Percentiles rank a stretch among this genome's conserved stretches.
phyloP scores from a whole-genome alignment of 1,284 basidiomycete genomes.

The Ceratobasidium theobromae region DNA sequence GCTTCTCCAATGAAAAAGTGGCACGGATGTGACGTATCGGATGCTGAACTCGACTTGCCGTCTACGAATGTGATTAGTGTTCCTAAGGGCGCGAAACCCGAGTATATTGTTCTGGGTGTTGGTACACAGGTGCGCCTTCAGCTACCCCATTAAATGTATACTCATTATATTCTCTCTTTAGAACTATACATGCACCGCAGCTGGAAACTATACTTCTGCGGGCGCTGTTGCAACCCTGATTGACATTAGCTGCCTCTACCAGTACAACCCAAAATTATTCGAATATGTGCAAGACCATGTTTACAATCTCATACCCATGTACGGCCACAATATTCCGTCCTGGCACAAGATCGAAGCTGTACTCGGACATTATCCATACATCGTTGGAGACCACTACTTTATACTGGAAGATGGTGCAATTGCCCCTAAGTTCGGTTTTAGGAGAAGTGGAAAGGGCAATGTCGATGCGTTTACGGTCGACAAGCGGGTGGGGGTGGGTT shows the following conservation, averaged over 20 bases:
- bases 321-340: background rate
- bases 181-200: constrained; percentile 51
- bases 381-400: constrained; percentile 62
- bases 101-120: constrained; percentile 51
- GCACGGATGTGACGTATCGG: constrained; percentile 15
- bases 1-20: constrained; percentile 8
- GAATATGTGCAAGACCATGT: constrained; percentile 48
- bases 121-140: constrained; percentile 39
- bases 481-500: constrained; percentile 44
- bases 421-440: constrained; percentile 61
- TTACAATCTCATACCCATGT: constrained; percentile 39
- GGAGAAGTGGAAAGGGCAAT: constrained; percentile 48
- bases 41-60: constrained; percentile 16
- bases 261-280: constrained; percentile 41
- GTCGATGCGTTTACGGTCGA: constrained; percentile 53
- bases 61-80: background rate
- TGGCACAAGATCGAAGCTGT: constrained; percentile 38
- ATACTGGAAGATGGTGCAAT: constrained; percentile 50
- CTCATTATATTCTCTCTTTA: constrained; percentile 38
- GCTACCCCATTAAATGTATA: background rate
- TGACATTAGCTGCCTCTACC: constrained; percentile 59
- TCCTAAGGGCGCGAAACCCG: constrained; percentile 37
- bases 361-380: constrained; percentile 38
- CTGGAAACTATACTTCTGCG: constrained; percentile 46
- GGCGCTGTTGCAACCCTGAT: constrained; percentile 62